Base-by-base conservation (phyloP, 176 grass and related monocot genomes). In the Phyllostachys edulis region DNA sequence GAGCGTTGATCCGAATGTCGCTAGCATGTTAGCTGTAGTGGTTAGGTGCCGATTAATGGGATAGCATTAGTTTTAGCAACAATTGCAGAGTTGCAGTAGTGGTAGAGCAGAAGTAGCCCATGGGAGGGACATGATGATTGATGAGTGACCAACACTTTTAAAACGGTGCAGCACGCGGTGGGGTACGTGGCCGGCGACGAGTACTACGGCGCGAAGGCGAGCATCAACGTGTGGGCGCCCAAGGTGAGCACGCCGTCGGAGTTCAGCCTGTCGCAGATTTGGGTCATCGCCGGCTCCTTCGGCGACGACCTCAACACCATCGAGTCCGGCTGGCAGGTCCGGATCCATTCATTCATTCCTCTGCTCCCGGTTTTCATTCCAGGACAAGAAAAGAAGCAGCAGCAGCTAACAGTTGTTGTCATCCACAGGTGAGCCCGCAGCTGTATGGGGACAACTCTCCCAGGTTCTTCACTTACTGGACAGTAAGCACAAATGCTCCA, bases 381-480 rank as follows among this genome's bases (percentile, higher is more conserved):
- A 4, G 78, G 46, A 54, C 63, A 39, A 38, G 3, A 37, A 23
- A 67, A 63, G 13, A 3, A 4, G 46, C 46, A 4, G 45, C 20
- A 1, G 56, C 57, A 13, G 56, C 45, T 79, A 41, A 71, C 50
- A 27, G 8, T 27, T 13, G 60, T 2, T 72, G 49, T 76, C 45
- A 16, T 62, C 13, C 15, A 74, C 90, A 97, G 95, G 92, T 97
- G 49, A 97, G 95, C 83, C 95, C 95, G 14, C 84, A 94, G 86
- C 85, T 97, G 24, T 97, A 97, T 21, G 95, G 95, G 16, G 95
- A 97, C 88, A 90, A 80, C 80, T 61, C 86, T 5, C 95, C 95
- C 0, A 84, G 95, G 69, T 94, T 97, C 84, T 97, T 97, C 92
- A 97, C 95, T 3, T 97, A 97, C 81, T 97, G 95, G 95, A 97